These are phyloP conservation scores for Ascochyta rabiei DNA, from an alignment of 2,329 filamentous ascomycete species.

Conservation along the genomic window DNA sequence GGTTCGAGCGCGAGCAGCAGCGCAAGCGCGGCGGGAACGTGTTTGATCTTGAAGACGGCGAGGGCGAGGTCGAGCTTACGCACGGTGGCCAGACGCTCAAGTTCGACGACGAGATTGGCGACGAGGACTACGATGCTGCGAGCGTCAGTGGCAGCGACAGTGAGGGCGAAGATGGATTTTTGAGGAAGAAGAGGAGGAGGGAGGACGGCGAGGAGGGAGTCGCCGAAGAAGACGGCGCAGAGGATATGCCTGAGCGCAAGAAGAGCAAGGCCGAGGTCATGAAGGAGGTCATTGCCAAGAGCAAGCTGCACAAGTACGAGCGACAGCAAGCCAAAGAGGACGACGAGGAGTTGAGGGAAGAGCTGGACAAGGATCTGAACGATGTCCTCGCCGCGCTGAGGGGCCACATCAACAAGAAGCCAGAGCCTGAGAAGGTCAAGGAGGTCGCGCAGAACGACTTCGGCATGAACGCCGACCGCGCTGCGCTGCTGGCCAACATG, in stretches of 20 bases:
- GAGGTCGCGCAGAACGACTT: conserved; percentile 49
- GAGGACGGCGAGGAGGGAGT: conserved; percentile 53
- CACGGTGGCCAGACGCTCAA: conserved; percentile 79
- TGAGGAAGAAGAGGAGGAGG: conserved; percentile 51
- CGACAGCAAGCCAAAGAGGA: conserved; percentile 91
- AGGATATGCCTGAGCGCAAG: conserved; percentile 75
- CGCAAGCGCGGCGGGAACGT: conserved; percentile 76
- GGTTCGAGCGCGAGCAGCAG: conserved; percentile 89
- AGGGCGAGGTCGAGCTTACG: conserved; percentile 74
- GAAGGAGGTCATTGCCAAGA: conserved; percentile 97
- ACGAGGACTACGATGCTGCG: conserved; percentile 80
- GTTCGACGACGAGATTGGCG: conserved; percentile 59
- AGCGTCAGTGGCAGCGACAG: conserved; percentile 63
- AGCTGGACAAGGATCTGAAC: conserved; percentile 82
- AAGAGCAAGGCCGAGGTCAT: conserved; percentile 97
- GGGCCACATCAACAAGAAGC: conserved; percentile 59
- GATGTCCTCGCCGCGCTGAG: conserved; percentile 76
- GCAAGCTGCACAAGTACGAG: conserved; percentile 93
- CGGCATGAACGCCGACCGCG: conserved; percentile 65
- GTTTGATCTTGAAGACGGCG: conserved; percentile 90
- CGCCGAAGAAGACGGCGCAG: conserved; percentile 33
- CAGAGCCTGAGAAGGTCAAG: conserved; percentile 49
- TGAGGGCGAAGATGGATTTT: conserved; percentile 44
- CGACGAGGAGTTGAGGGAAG: conserved; percentile 83
- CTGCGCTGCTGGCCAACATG: conserved; percentile 63